phyloP scores from a whole-genome alignment of 495 filamentous ascomycete species.

The Podospora pseudopauciseta region DNA sequence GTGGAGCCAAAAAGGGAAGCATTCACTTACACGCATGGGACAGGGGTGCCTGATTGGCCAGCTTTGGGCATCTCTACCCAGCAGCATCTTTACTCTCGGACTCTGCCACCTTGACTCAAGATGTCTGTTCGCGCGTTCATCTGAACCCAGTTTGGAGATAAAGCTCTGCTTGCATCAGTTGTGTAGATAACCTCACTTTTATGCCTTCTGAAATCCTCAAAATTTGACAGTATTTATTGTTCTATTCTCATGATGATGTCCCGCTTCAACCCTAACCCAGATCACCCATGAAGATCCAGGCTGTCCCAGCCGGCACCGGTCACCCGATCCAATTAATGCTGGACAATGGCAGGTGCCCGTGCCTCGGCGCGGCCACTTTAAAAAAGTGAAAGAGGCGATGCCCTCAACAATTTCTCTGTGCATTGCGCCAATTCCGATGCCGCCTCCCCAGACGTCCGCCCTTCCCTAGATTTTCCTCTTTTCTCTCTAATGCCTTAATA shows the following conservation, averaged over 20 bases:
- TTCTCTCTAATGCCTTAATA: background rate
- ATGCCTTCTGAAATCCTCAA: background rate
- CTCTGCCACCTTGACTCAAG: background rate
- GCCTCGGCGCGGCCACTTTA: conserved; percentile 3
- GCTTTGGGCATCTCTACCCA: background rate
- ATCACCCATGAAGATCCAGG: background rate
- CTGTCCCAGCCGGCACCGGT: background rate
- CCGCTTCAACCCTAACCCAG: background rate
- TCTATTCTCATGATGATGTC: background rate
- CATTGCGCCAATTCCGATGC: background rate
- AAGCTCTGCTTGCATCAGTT: background rate
- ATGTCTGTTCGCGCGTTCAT: conserved; percentile 3
- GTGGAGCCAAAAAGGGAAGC: background rate
- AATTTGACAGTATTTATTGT: background rate
- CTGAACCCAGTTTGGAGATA: background rate
- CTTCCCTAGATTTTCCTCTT: background rate
- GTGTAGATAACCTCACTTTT: background rate
- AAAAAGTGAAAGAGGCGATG: conserved; percentile 3
- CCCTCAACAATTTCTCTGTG: conserved; percentile 5
- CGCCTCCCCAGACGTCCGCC: background rate
- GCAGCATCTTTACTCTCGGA: background rate
- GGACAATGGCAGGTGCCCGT: background rate
- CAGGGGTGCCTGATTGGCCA: conserved; percentile 1
- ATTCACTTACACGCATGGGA: background rate
- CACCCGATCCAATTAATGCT: background rate